Conservation (phyloP, 1,139 yeast species). For the Hanseniaspora gamundiae region DNA sequence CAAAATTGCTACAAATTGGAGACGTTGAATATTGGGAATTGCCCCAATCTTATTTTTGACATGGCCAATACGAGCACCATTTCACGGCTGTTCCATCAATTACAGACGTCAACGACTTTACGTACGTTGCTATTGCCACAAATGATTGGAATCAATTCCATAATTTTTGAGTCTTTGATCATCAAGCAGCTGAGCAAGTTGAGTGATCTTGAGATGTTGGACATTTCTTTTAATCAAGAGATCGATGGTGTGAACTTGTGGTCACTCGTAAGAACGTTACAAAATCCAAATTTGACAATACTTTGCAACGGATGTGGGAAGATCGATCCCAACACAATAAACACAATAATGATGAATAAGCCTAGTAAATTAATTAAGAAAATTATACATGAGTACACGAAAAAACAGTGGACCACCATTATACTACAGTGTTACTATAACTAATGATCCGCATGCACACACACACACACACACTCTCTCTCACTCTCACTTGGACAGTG, state of each 20-base stretch:
- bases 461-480: not conserved
- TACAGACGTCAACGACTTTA: slow-evolving; percentile 9
- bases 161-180: slow-evolving; percentile 10
- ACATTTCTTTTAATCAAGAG: slow-evolving; percentile 20
- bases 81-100: not conserved
- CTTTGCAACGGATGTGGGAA: slow-evolving; percentile 19
- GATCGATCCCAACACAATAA: slow-evolving; percentile 20
- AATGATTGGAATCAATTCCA: slow-evolving; percentile 15
- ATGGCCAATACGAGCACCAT: not conserved
- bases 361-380: slow-evolving; percentile 13
- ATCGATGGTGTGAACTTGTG: slow-evolving; percentile 23
- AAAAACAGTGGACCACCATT: slow-evolving; percentile 19
- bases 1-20: not conserved
- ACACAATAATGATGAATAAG: slow-evolving; percentile 11
- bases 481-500: not conserved
- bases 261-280: slow-evolving; percentile 14
- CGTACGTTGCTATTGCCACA: slow-evolving; percentile 19
- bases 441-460: not conserved
- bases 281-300: slow-evolving; percentile 12
- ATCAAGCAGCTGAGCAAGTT: slow-evolving; percentile 10
- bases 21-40: not conserved
- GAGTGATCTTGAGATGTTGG: slow-evolving; percentile 14
- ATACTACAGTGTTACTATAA: slow-evolving; percentile 18
- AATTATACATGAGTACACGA: slow-evolving; percentile 20
- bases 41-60: not conserved